Evolutionary conservation across 73 alveolate species (phyloP), one percentile per base, ranked within the genome.

Genomic region (Paramecium biaurelia): DNA sequence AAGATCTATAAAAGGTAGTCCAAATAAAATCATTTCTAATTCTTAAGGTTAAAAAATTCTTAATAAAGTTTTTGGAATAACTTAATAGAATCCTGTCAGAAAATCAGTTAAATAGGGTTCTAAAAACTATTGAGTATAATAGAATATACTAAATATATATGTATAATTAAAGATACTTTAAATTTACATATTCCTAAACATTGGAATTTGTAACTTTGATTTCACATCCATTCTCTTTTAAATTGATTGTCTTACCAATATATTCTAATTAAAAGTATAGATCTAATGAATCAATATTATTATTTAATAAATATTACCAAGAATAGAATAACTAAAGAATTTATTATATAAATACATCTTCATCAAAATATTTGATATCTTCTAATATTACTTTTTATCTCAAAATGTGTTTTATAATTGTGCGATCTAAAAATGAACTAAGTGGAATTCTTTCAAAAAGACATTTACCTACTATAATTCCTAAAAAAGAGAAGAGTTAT

Each of bases 401-500:
- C 72, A 97, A 67, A 24, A 97, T 88, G 20, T 95, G 93, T 92
- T 95, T 96, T 79, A 95, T 93, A 18, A 97, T 92, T 49, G 96
- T 89, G 42, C 70, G 93, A 92, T 96, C 97, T 45, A 97, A 89
- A 85, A 98, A 96, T 43, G 96, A 93, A 93, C 95, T 95, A 15
- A 97, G 49, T 21, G 99, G 98, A 57, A 97, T 92, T 53, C 96
- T 97, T 84, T 97, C 97, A 92, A 97, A 93, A 21, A 97, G 45
- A 49, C 99, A 98, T 59, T 97, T 93, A 23, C 97, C 99, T 15
- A 97, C 57, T 4, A 97, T 92, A 74, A 95, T 97, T 35, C 99
- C 99, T 79, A 96, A 89, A 92, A 98, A 97, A 57, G 86, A 76
- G 84, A 93, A 98, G 7, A 70, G 32, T 20, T 92, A 84, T 37